Conservation (phyloP, 495 filamentous ascomycete species). For the Talaromyces wortmannii region DNA sequence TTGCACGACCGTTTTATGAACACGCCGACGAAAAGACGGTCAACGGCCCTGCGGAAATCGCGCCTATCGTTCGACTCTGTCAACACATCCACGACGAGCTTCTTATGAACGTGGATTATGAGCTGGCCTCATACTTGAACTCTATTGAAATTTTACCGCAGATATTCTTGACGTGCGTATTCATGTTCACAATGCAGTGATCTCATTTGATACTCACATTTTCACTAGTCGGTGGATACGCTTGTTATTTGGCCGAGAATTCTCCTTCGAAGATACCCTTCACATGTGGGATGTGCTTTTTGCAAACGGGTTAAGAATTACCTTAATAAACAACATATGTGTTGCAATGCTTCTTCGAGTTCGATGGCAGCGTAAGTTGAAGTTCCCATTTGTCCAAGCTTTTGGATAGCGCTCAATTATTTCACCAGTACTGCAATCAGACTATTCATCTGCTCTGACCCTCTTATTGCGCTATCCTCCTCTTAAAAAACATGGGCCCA, state of each 20-base stretch:
- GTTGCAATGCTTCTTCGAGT: slow-evolving; percentile 91
- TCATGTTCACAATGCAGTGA: background rate
- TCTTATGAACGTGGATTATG: slow-evolving; percentile 69
- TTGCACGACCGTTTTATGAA: slow-evolving; percentile 83
- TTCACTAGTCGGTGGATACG: slow-evolving; percentile 81
- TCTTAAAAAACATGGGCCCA: slow-evolving; percentile 52
- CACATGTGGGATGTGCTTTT: slow-evolving; percentile 88
- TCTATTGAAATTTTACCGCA: slow-evolving; percentile 90
- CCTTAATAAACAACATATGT: slow-evolving; percentile 81
- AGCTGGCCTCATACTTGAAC: slow-evolving; percentile 74
- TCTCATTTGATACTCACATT: background rate
- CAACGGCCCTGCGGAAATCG: slow-evolving; percentile 41
- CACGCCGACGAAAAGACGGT: slow-evolving; percentile 33
- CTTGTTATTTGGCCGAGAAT: slow-evolving; percentile 88
- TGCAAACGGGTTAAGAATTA: slow-evolving; percentile 75
- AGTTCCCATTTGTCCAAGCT: background rate
- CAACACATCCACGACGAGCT: slow-evolving; percentile 77
- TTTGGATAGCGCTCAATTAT: slow-evolving; percentile 16
- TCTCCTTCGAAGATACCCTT: slow-evolving; percentile 78
- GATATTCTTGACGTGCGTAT: slow-evolving; percentile 84
- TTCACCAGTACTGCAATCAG: slow-evolving; percentile 65
- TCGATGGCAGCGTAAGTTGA: slow-evolving; percentile 73
- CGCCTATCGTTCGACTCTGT: slow-evolving; percentile 81
- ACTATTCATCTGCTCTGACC: slow-evolving; percentile 78
- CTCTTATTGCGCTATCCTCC: slow-evolving; percentile 76